phyloP scores from a whole-genome alignment of 257 asterid species.

The Fraxinus pennsylvanica region DNA sequence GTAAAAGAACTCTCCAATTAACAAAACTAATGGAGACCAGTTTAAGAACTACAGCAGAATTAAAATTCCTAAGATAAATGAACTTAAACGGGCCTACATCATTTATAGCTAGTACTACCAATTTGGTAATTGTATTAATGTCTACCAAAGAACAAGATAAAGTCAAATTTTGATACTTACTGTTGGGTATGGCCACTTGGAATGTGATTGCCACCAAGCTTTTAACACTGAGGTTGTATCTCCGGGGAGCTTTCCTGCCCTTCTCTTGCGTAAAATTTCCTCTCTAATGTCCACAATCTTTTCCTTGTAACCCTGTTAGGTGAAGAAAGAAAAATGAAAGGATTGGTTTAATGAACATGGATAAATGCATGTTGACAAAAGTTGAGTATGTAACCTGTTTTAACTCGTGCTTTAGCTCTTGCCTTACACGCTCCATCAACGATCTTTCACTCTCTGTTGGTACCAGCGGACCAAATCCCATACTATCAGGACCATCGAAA shows the following conservation, averaged over 20 bases:
- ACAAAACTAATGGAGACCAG: not conserved
- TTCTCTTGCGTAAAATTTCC: conserved; percentile 61
- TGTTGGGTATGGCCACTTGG: conserved; percentile 71
- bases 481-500: conserved; percentile 43
- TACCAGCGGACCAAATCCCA: conserved; percentile 54
- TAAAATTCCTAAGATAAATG: too few relatives aligned
- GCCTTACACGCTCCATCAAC: conserved; percentile 69
- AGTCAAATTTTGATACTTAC: conserved; percentile 27
- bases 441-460: conserved; percentile 62
- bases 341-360: not conserved
- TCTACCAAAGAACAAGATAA: not conserved
- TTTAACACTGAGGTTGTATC: conserved; percentile 58
- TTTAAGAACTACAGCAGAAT: too few relatives aligned
- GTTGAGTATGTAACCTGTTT: conserved; percentile 37
- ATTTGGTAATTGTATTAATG: too few relatives aligned
- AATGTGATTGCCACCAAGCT: conserved; percentile 63
- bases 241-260: conserved; percentile 70
- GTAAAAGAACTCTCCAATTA: not conserved
- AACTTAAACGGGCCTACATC: too few relatives aligned
- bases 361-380: not conserved
- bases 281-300: conserved; percentile 61
- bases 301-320: conserved; percentile 56
- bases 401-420: conserved; percentile 55
- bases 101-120: too few relatives aligned
- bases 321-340: not conserved